Base-by-base conservation (phyloP, 2,329 filamentous ascomycete species). In the Achaetomium macrosporum region DNA sequence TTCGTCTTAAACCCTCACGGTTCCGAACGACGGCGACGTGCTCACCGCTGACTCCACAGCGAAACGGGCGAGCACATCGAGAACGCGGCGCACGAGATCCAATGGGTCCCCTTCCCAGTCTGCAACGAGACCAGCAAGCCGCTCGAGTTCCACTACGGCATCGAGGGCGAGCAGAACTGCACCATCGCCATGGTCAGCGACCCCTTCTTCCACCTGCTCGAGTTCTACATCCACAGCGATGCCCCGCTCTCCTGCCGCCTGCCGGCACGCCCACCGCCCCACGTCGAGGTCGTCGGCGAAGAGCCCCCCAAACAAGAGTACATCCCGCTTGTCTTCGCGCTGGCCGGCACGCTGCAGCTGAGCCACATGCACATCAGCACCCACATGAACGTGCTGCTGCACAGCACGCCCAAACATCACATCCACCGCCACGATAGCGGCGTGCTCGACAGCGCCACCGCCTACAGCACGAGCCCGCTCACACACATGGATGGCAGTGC, bases 201-300 rank as follows among this genome's bases (percentile, higher is more conserved):
- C 67, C 81, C 86, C 39, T 86, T 91, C 76, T 93, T 90, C 76
- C 88, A 93, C 71, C 80, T 92, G 47, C 85, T 92, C 73, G 88
- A 97, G 73, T 97, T 96, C 78, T 97, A 97, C 78, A 85, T 97
- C 69, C 93, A 97, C 77, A 90, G 87, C 74, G 93, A 99, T 71
- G 91, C 90, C 16, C 93, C 93, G 10, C 78, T 97, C 46, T 84
- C 90, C 50, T 99, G 93, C 71, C 91, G 93, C 48, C 82, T 97
- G 13, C 90, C 92, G 29, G 82, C 89, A 0, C 84, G 86, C 8
- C 92, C 92, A 0, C 67, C 77, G 12, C 71, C 73, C 8, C 75
- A 80, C 58, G 69, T 81, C 59, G 75, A 81, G 64, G 70, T 77
- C 33, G 68, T 82, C 8, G 79, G 77, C 67, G 77, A 77, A 66